Evolutionary conservation across 176 grass and related monocot species (phyloP).

Genomic region (Rhynchospora breviuscula): DNA sequence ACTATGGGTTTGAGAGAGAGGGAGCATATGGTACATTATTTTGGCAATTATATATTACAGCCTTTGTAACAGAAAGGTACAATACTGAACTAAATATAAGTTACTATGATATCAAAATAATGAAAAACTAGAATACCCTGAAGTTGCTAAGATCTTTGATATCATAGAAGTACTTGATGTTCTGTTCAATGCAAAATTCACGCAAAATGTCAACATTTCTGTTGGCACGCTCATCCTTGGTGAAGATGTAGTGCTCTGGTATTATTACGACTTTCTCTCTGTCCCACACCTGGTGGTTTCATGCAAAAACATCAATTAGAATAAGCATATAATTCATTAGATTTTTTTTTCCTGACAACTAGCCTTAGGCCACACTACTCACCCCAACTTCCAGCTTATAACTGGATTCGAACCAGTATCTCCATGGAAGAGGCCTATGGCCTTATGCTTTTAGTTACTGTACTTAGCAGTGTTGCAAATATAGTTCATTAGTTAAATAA

Average conservation of each 20-base stretch:
- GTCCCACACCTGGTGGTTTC: slow-evolving; percentile 56
- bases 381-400: too few relatives aligned
- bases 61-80: neutral
- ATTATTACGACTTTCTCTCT: slow-evolving; percentile 83
- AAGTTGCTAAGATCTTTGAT: slow-evolving; percentile 83
- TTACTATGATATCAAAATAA: neutral
- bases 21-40: neutral
- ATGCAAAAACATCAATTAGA: neutral
- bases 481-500: too few relatives aligned
- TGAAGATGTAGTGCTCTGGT: slow-evolving; percentile 95
- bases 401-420: too few relatives aligned
- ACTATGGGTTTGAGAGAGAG: neutral
- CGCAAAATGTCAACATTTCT: slow-evolving; percentile 86
- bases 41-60: neutral
- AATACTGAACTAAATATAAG: neutral
- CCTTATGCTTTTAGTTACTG: too few relatives aligned
- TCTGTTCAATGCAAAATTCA: slow-evolving; percentile 73
- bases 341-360: too few relatives aligned
- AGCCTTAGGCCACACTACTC: too few relatives aligned
- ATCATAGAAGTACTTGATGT: slow-evolving; percentile 95
- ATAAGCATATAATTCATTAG: neutral
- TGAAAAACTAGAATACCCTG: slow-evolving; percentile 31
- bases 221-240: slow-evolving; percentile 73
- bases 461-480: too few relatives aligned
- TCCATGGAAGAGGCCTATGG: too few relatives aligned